These are phyloP conservation scores for Umbelopsis isabellina DNA, from an alignment of 192 early-diverging fungal genomes.

Conservation along the genomic window DNA sequence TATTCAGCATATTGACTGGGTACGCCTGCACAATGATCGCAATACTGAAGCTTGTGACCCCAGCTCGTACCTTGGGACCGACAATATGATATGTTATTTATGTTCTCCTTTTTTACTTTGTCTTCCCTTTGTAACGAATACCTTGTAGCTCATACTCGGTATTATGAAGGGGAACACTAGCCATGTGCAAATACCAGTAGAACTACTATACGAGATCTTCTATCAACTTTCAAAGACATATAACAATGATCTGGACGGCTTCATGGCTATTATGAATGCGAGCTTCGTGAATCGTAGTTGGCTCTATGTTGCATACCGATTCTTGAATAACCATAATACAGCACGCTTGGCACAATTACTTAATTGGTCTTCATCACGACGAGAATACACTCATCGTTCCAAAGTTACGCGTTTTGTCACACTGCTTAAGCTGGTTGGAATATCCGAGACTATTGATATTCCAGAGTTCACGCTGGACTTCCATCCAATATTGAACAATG, in stretches of 20 bases:
- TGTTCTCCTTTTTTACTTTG: background rate
- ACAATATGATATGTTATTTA: no score
- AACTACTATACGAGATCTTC: constrained; percentile 12
- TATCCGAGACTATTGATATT: background rate
- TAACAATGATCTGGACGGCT: background rate
- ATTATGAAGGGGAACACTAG: background rate
- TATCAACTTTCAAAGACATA: constrained; percentile 1
- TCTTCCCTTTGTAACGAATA: background rate
- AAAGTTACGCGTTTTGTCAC: background rate
- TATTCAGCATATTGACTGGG: no score
- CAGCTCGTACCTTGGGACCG: no score
- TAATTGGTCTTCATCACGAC: background rate
- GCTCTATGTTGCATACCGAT: constrained; percentile 6
- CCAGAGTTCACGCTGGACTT: constrained; percentile 9
- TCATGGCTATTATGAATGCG: background rate
- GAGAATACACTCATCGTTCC: background rate
- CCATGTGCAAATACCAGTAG: background rate
- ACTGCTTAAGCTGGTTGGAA: background rate
- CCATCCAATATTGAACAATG: background rate
- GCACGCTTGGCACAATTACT: background rate
- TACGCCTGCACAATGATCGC: no score
- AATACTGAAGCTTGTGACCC: no score
- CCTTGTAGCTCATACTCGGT: no score
- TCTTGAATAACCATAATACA: background rate
- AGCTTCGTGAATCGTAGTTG: background rate